Evolutionary conservation across 2,329 filamentous ascomycete species (phyloP).

Genomic region (Exophiala bonariae): DNA sequence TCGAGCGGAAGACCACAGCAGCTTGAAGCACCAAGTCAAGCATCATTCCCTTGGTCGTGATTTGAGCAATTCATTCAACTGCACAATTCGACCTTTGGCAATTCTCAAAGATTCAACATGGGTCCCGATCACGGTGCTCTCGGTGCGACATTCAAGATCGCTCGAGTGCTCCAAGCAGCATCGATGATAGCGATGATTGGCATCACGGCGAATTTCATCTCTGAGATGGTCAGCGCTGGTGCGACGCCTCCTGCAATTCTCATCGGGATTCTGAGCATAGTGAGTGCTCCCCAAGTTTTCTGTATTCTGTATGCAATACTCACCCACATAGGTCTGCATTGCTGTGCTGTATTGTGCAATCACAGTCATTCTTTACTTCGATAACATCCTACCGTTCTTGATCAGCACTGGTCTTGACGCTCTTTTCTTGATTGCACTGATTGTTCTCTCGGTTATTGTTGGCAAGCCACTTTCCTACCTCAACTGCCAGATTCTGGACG

Average conservation of each 20-base stretch:
- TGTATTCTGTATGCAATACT: conserved; percentile 1
- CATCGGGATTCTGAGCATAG: conserved; percentile 75
- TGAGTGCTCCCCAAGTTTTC: conserved; percentile 47
- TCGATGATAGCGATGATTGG: conserved; percentile 77
- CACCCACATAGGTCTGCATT: conserved; percentile 64
- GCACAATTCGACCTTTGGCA: conserved; percentile 5
- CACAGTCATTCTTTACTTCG: conserved; percentile 78
- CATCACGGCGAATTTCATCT: conserved; percentile 78
- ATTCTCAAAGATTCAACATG: conserved; percentile 14
- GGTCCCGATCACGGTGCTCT: conserved; percentile 63
- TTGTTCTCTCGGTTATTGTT: conserved; percentile 73
- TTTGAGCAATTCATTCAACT: conserved; percentile 4
- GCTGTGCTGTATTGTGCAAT: conserved; percentile 77
- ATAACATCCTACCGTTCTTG: conserved; percentile 73
- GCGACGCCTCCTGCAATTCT: conserved; percentile 70
- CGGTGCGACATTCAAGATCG: conserved; percentile 74
- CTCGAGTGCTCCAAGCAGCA: conserved; percentile 69
- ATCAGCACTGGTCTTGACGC: conserved; percentile 66
- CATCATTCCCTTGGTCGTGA: neutral
- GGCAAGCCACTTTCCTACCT: conserved; percentile 79
- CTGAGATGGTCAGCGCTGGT: conserved; percentile 67
- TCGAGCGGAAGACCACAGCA: neutral
- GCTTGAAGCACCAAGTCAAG: neutral
- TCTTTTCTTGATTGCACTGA: conserved; percentile 71
- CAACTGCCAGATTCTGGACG: conserved; percentile 63